These are phyloP conservation scores for Ogataea salicorniae DNA, from an alignment of 805 yeast genomes.

Conservation along the genomic window DNA sequence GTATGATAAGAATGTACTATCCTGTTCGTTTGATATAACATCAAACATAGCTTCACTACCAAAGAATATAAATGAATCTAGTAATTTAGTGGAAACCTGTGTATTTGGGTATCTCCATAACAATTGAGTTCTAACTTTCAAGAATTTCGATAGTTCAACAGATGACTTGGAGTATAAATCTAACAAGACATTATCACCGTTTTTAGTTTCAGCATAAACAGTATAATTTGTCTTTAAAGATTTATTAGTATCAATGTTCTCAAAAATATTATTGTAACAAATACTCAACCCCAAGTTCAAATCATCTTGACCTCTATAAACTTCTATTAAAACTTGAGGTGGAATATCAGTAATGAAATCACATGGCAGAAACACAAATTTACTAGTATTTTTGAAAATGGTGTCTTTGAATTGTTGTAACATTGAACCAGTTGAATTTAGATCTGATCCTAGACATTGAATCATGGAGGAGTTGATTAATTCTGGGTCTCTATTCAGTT, in stretches of 20 bases:
- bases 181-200: conserved; percentile 45
- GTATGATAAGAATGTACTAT: conserved; percentile 10
- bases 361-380: conserved; percentile 85
- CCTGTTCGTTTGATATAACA: conserved; percentile 38
- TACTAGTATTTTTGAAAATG: conserved; percentile 29
- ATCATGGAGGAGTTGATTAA: conserved; percentile 32
- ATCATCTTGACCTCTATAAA: conserved; percentile 67
- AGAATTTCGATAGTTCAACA: conserved; percentile 64
- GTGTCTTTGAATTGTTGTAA: conserved; percentile 44
- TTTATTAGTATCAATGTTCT: conserved; percentile 69
- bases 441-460: conserved; percentile 38
- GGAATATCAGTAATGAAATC: conserved; percentile 91
- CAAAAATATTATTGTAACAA: conserved; percentile 70
- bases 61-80: conserved; percentile 70
- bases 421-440: conserved; percentile 59
- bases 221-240: conserved; percentile 63
- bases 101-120: conserved; percentile 83
- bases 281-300: conserved; percentile 68
- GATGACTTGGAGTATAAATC: conserved; percentile 69
- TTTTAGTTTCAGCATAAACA: conserved; percentile 47
- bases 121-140: conserved; percentile 79
- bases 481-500: conserved; percentile 34
- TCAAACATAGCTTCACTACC: conserved; percentile 50
- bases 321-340: conserved; percentile 82
- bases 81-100: conserved; percentile 67